Conservation (phyloP, 176 grass and related monocot species). For the Carex pumila region DNA sequence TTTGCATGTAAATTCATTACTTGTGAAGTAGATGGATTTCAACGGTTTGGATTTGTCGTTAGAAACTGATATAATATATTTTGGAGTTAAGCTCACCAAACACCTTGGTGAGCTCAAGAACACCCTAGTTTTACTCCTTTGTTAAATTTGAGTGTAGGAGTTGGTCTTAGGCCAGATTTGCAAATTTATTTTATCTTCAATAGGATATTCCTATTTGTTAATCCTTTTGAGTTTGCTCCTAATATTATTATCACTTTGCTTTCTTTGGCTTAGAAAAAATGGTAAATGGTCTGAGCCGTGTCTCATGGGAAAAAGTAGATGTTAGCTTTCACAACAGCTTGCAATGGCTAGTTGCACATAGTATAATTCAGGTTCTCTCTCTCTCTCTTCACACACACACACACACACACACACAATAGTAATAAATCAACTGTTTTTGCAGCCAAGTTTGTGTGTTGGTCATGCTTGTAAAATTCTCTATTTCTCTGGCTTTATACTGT, state of each 20-base stretch:
- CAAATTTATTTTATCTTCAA: neutral
- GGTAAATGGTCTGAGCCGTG: conserved; percentile 39
- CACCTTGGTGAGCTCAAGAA: no score
- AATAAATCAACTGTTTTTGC: neutral
- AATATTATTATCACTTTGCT: neutral
- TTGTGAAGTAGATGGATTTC: no score
- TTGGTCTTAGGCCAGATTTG: neutral
- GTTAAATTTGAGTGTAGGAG: neutral
- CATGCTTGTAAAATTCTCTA: neutral
- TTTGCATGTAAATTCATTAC: no score
- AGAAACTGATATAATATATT: no score
- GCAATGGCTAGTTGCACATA: conserved; percentile 66
- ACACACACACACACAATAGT: neutral
- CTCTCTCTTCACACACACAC: neutral
- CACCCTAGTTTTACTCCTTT: neutral
- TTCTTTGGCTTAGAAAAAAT: conserved; percentile 52
- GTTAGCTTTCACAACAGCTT: conserved; percentile 65
- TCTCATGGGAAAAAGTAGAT: conserved; percentile 89
- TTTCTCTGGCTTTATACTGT: neutral
- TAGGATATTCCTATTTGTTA: neutral
- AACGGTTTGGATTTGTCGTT: no score
- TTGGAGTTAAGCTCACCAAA: no score
- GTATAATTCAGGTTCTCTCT: conserved; percentile 60
- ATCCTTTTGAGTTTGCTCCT: neutral
- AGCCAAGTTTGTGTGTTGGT: neutral